Evolutionary conservation across 1,284 basidiomycete genomes (phyloP).

Genomic region (Apiotrichum siamense): DNA sequence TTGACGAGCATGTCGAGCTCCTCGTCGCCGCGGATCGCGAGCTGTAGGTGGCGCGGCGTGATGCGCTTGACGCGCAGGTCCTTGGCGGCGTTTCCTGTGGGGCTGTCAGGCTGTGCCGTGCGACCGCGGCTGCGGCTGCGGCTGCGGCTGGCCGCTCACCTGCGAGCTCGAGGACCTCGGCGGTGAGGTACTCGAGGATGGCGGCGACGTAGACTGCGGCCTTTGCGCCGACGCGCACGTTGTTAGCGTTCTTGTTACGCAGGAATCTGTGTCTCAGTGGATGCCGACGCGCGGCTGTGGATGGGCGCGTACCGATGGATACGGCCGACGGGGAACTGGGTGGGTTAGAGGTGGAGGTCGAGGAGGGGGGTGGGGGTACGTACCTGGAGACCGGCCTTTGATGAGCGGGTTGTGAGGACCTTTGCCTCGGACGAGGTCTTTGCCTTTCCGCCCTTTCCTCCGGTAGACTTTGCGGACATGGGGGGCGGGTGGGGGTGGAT

Average conservation of each 20-base stretch:
- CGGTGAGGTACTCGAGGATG: slow-evolving; percentile 49
- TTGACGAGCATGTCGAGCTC: slow-evolving; percentile 51
- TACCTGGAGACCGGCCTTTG: slow-evolving; percentile 78
- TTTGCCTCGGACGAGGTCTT: slow-evolving; percentile 48
- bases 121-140: too few relatives aligned
- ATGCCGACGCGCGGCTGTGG: background rate
- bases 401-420: slow-evolving; percentile 63
- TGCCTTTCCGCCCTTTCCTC: slow-evolving; percentile 50
- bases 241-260: slow-evolving; percentile 86
- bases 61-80: slow-evolving; percentile 95
- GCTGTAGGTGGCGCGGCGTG: slow-evolving; percentile 67
- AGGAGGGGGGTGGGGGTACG: background rate
- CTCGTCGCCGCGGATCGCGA: slow-evolving; percentile 88
- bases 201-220: slow-evolving; percentile 49
- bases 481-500: slow-evolving; percentile 12
- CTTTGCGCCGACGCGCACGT: slow-evolving; percentile 55
- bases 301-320: slow-evolving; percentile 43
- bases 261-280: slow-evolving; percentile 60
- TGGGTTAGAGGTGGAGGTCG: background rate
- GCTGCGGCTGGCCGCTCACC: slow-evolving; percentile 25
- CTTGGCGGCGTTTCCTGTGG: slow-evolving; percentile 91
- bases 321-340: slow-evolving; percentile 44
- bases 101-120: too few relatives aligned
- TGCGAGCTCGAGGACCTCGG: slow-evolving; percentile 50
- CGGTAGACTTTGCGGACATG: slow-evolving; percentile 45